Conservation (phyloP, 805 yeast species). For the Cyberlindnera veronae region DNA sequence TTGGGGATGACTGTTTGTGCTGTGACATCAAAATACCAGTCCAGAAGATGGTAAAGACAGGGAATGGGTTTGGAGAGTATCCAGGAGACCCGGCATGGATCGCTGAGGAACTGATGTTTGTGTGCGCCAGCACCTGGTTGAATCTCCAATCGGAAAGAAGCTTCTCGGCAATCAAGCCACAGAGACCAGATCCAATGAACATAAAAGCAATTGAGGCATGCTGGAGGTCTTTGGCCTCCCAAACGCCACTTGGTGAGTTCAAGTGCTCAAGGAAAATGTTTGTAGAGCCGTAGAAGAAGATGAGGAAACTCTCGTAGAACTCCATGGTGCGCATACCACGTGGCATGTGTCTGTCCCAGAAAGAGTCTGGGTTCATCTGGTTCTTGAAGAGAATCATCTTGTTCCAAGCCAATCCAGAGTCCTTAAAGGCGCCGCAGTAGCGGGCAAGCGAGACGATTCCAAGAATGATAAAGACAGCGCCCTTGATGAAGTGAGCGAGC, state of each 20-base stretch:
- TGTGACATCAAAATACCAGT: constrained; percentile 95
- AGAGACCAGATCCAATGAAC: constrained; percentile 87
- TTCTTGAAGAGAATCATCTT: constrained; percentile 29
- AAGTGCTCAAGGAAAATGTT: constrained; percentile 90
- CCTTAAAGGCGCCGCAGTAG: constrained; percentile 76
- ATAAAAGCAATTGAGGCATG: constrained; percentile 89
- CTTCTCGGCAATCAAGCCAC: constrained; percentile 83
- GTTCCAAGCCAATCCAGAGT: constrained; percentile 93
- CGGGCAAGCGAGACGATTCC: constrained; percentile 84
- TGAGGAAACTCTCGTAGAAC: constrained; percentile 71
- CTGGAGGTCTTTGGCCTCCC: constrained; percentile 89
- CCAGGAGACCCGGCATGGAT: constrained; percentile 57
- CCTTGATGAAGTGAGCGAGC: constrained; percentile 94
- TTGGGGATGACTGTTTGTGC: constrained; percentile 78
- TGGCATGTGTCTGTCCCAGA: constrained; percentile 31
- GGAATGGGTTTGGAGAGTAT: constrained; percentile 90
- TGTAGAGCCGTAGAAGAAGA: constrained; percentile 84
- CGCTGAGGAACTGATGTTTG: constrained; percentile 27
- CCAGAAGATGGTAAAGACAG: constrained; percentile 90
- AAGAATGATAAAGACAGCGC: constrained; percentile 76
- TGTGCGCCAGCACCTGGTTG: constrained; percentile 34
- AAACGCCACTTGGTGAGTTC: constrained; percentile 70
- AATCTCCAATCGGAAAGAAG: constrained; percentile 60
- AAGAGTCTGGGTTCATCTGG: constrained; percentile 25
- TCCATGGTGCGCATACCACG: constrained; percentile 72